Conservation (phyloP, 129 eudicot genomes). For the Sambucus nigra region DNA sequence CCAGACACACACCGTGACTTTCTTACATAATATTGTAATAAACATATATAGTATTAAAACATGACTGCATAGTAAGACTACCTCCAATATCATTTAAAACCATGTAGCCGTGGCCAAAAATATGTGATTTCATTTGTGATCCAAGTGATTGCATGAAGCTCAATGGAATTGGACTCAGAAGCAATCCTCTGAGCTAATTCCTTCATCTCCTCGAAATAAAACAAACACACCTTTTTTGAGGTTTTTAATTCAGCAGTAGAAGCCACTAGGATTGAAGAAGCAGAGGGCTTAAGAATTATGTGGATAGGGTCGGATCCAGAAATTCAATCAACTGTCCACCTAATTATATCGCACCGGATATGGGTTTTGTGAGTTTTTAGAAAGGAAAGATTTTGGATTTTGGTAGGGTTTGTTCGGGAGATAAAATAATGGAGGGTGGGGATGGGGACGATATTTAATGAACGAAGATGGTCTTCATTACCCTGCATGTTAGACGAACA, state of each 20-base stretch:
- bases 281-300: conserved; percentile 67
- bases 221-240: conserved; percentile 65
- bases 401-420: conserved; percentile 14
- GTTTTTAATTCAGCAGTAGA: conserved; percentile 28
- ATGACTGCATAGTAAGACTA: too few relatives aligned
- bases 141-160: conserved; percentile 84
- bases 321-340: conserved; percentile 85
- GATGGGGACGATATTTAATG: conserved; percentile 4
- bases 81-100: too few relatives aligned
- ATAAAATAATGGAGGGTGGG: conserved; percentile 13
- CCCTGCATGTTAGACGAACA: neutral
- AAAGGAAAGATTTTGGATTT: conserved; percentile 8
- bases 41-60: too few relatives aligned
- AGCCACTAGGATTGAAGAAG: conserved; percentile 25
- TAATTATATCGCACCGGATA: conserved; percentile 39
- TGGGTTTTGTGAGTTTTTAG: neutral
- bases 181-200: conserved; percentile 75
- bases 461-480: conserved; percentile 6
- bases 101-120: too few relatives aligned
- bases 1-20: too few relatives aligned
- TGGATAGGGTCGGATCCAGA: conserved; percentile 73
- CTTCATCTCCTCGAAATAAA: conserved; percentile 72
- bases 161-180: conserved; percentile 76
- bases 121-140: neutral
- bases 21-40: too few relatives aligned